These are phyloP conservation scores for Leishmania lainsoni DNA, from an alignment of 208 protist genomes.

Conservation along the genomic window DNA sequence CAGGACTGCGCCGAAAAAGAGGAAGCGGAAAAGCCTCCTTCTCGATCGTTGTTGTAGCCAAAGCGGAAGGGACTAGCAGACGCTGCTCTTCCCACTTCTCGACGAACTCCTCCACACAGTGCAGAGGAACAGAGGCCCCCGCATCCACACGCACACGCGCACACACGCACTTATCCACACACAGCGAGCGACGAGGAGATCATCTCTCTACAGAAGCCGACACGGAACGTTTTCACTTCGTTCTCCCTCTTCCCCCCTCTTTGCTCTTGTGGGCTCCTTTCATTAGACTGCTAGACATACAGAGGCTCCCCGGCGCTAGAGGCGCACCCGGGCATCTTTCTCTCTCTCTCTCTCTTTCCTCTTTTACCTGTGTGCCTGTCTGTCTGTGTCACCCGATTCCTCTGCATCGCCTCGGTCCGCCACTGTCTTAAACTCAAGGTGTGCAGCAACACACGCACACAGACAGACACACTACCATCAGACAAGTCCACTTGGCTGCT, in stretches of 20 bases:
- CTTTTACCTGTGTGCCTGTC: background rate
- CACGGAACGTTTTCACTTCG: background rate
- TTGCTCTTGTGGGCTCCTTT: background rate
- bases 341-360: background rate
- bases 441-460: background rate
- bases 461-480: background rate
- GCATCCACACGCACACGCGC: background rate
- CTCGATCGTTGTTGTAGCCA: background rate
- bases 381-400: background rate
- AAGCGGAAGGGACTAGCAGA: background rate
- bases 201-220: background rate
- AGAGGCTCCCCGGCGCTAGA: background rate
- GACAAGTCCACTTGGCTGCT: background rate
- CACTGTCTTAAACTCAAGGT: background rate
- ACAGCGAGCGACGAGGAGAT: background rate
- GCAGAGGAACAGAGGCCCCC: too few relatives aligned
- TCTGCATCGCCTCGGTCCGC: background rate
- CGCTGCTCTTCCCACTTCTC: too few relatives aligned
- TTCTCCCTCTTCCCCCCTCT: background rate
- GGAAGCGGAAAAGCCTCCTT: background rate
- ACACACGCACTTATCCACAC: background rate
- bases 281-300: conserved; percentile 1
- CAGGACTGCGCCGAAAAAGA: background rate
- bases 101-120: background rate
- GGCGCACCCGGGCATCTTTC: background rate